A percentile compares a stretch with the other conserved stretches of the same genome.
Evolutionary conservation across 805 yeast genomes (phyloP).

Genomic region (Blastobotrys terrestris): DNA sequence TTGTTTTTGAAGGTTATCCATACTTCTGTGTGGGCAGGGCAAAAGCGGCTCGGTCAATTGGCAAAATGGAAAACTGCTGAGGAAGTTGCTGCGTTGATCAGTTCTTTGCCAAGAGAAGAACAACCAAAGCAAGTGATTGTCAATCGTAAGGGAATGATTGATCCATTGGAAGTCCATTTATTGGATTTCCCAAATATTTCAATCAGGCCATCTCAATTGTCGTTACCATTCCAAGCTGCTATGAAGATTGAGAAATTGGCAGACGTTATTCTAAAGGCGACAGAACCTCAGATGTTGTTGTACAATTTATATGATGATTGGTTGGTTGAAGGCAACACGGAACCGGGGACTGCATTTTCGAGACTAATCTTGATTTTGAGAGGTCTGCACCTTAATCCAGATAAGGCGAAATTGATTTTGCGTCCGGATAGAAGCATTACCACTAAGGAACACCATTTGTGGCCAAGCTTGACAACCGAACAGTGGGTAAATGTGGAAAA

Average conservation of each 20-base stretch:
- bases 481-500: slow-evolving; percentile 91
- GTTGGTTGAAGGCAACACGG: slow-evolving; percentile 48
- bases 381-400: slow-evolving; percentile 72
- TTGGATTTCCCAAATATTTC: slow-evolving; percentile 90
- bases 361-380: slow-evolving; percentile 77
- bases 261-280: slow-evolving; percentile 75
- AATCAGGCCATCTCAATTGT: slow-evolving; percentile 82
- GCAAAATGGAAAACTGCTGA: slow-evolving; percentile 99
- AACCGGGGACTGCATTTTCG: slow-evolving; percentile 91
- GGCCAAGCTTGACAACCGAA: slow-evolving; percentile 87
- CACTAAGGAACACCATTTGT: slow-evolving; percentile 74
- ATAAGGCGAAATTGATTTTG: slow-evolving; percentile 65
- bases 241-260: slow-evolving; percentile 73
- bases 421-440: slow-evolving; percentile 65
- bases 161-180: slow-evolving; percentile 96
- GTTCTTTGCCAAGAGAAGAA: slow-evolving; percentile 87
- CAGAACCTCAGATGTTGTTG: slow-evolving; percentile 87
- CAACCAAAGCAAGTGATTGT: slow-evolving; percentile 91
- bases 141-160: slow-evolving; percentile 83
- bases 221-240: slow-evolving; percentile 83
- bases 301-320: slow-evolving; percentile 94
- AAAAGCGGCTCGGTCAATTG: slow-evolving; percentile 83
- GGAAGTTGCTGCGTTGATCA: slow-evolving; percentile 84
- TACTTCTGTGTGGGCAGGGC: slow-evolving; percentile 96
- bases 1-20: slow-evolving; percentile 83